Evolutionary conservation across 495 filamentous ascomycete species (phyloP), one percentile per base, ranked within the genome.

Genomic region (Penicillium samsonianum): DNA sequence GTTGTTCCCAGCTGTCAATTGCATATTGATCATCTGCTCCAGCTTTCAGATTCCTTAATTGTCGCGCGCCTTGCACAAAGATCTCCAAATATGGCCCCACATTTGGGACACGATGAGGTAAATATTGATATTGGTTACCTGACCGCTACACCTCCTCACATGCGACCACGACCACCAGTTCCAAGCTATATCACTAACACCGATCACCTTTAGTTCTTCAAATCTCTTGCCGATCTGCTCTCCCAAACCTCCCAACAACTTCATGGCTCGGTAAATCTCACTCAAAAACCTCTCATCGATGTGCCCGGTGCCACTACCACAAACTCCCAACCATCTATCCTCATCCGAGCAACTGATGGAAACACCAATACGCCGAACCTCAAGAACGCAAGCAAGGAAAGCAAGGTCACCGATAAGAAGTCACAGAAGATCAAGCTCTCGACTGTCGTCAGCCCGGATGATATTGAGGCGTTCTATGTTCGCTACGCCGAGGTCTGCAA

Each of bases 401-500:
- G 50, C 40, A 69, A 73, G 22, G 53, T 65, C 22, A 67, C 73
- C 58, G 75, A 79, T 43, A 67, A 64, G 51, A 69, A 64, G 46
- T 31, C 63, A 14, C 64, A 73, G 1, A 96, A 90, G 72, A 74
- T 90, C 59, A 96, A 96, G 71, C 64, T 98, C 28, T 90, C 89
- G 2, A 98, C 95, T 0, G 65, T 96, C 3, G 91, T 98, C 12
- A 77, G 85, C 45, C 82, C 88, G 10, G 84, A 84, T 41, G 84
- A 87, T 3, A 72, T 97, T 4, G 91, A 96, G 38, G 74, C 69
- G 0, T 98, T 98, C 63, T 98, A 89, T 72, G 77, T 77, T 16
- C 81, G 83, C 40, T 98, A 98, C 73, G 92, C 91, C n/a, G 95
- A 98, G 63, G 80, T 90, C 7, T 96, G 91, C 71, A 97, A 94